Conservation (phyloP, 768 basidiomycete species). For the Cystobasidium onofrii region DNA sequence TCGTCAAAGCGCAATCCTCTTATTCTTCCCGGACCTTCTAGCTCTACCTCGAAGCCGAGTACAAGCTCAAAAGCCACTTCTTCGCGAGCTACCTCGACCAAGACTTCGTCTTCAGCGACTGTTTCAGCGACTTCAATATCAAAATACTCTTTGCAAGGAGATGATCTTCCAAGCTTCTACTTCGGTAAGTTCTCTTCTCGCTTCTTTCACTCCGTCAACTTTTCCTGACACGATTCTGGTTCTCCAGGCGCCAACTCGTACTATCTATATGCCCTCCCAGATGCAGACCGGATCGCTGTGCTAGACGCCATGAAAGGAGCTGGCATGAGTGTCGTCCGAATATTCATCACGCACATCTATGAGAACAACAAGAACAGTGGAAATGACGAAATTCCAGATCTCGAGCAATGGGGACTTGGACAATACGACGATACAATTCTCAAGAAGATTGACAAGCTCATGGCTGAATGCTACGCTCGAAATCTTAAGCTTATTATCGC, state of each 20-base stretch:
- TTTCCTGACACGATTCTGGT: neutral
- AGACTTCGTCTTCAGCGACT: neutral
- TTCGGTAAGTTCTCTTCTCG: neutral
- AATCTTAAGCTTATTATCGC: slow-evolving; percentile 43
- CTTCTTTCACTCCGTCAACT: neutral
- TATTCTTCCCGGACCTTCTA: neutral
- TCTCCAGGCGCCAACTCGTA: slow-evolving; percentile 40
- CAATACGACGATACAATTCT: slow-evolving; percentile 43
- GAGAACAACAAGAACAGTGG: slow-evolving; percentile 40
- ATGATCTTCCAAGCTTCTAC: slow-evolving; percentile 6
- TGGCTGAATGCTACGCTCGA: slow-evolving; percentile 38
- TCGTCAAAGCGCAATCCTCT: neutral
- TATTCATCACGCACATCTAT: slow-evolving; percentile 38
- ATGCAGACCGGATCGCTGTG: slow-evolving; percentile 34
- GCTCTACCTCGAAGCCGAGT: neutral
- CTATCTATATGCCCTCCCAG: slow-evolving; percentile 38
- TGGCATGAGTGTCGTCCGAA: slow-evolving; percentile 40
- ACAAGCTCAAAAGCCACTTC: slow-evolving; percentile 7
- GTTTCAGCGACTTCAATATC: neutral
- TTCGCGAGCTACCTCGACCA: neutral
- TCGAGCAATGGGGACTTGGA: slow-evolving; percentile 39
- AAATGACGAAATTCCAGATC: slow-evolving; percentile 29
- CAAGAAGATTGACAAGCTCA: slow-evolving; percentile 42
- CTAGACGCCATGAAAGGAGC: slow-evolving; percentile 41
- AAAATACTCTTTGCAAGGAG: neutral